Percentiles rank a stretch among this genome's conserved stretches.
phyloP scores from a whole-genome alignment of 148 eudicot species.

The Suaeda aralocaspica region DNA sequence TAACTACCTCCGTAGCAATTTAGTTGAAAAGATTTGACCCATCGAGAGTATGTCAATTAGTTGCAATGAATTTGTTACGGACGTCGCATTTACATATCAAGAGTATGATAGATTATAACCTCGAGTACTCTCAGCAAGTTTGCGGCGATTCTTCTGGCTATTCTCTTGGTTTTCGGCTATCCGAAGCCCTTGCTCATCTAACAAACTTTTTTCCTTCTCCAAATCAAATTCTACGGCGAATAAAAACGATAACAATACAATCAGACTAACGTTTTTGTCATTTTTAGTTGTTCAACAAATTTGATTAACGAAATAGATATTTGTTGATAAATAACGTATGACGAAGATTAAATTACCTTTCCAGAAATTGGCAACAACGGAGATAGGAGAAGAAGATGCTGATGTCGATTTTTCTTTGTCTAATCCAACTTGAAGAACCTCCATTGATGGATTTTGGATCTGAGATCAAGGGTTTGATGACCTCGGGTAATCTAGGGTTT shows the following conservation, averaged over 20 bases:
- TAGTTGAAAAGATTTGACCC: not conserved
- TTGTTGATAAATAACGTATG: too few species aligned
- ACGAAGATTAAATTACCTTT: conserved; percentile 46
- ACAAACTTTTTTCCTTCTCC: conserved; percentile 81
- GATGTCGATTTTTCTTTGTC: conserved; percentile 54
- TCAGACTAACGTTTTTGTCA: not conserved
- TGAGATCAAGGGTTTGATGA: conserved; percentile 14
- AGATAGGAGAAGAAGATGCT: conserved; percentile 58
- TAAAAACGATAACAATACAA: not conserved
- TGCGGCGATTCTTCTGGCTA: conserved; percentile 91
- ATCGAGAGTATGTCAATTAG: too few species aligned
- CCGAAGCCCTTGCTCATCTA: conserved; percentile 96
- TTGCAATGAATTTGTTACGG: not conserved
- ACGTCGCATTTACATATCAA: not conserved
- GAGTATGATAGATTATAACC: conserved; percentile 34
- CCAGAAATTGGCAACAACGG: conserved; percentile 87
- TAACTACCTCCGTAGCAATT: not conserved
- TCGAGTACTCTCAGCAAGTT: conserved; percentile 98
- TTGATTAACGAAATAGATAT: too few species aligned
- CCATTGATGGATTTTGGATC: conserved; percentile 60
- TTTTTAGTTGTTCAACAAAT: too few species aligned
- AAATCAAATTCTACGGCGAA: conserved; percentile 73
- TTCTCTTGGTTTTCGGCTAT: conserved; percentile 97
- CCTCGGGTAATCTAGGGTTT: not conserved
- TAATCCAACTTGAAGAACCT: conserved; percentile 46